Evolutionary conservation across 2,329 filamentous ascomycete species (phyloP).

Genomic region (Colletotrichum spaethianum): DNA sequence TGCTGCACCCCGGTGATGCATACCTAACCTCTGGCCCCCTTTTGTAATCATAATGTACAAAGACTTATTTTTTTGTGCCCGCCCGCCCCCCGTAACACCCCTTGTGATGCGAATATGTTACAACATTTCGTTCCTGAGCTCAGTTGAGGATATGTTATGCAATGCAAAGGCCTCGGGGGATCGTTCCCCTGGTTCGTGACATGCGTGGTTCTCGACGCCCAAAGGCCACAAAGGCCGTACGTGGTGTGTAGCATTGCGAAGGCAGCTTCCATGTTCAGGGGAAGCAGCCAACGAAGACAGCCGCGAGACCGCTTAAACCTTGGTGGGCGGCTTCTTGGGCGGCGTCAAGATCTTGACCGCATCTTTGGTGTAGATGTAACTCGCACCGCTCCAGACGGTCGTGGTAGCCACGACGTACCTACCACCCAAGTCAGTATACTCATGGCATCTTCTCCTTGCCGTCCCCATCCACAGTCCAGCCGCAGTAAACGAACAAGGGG

Average conservation of each 20-base stretch:
- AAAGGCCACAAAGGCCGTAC: not conserved
- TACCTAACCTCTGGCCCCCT: not conserved
- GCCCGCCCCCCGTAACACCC: slow-evolving; percentile 1
- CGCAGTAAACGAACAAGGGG: no score
- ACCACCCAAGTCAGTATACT: slow-evolving; percentile 49
- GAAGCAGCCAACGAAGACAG: not conserved
- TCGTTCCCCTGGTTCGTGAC: not conserved
- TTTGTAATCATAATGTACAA: slow-evolving; percentile 19
- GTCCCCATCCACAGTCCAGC: no score
- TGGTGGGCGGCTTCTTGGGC: slow-evolving; percentile 25
- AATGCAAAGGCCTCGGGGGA: not conserved
- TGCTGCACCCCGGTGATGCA: not conserved
- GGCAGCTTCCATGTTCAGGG: not conserved
- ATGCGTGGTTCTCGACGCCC: not conserved
- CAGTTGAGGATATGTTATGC: not conserved
- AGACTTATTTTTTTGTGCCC: not conserved
- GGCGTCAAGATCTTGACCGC: slow-evolving; percentile 85
- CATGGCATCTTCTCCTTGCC: not conserved
- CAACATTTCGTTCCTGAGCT: not conserved
- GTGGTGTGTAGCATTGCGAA: not conserved
- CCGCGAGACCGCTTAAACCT: not conserved
- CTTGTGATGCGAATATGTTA: not conserved
- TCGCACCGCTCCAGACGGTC: slow-evolving; percentile 93
- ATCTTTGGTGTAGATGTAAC: slow-evolving; percentile 91
- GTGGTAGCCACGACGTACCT: slow-evolving; percentile 90